phyloP scores from a whole-genome alignment of 495 filamentous ascomycete genomes.

The Elasticomyces elasticus region DNA sequence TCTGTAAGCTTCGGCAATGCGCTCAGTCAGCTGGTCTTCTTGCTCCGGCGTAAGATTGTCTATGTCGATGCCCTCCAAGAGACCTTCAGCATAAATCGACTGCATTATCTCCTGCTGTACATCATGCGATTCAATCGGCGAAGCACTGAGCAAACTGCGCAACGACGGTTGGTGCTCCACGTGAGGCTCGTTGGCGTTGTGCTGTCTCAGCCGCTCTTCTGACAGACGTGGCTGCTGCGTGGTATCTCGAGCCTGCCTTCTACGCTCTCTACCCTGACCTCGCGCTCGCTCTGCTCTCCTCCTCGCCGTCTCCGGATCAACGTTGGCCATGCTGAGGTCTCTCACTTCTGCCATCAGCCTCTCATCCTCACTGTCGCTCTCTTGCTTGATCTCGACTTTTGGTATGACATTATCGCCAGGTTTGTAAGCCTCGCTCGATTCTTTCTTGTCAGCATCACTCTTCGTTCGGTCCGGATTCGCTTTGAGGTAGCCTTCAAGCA shows the following conservation, averaged over 20 bases:
- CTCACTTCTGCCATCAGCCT: conserved; percentile 60
- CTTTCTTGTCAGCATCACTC: conserved; percentile 57
- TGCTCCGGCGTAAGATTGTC: conserved; percentile 62
- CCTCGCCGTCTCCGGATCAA: conserved; percentile 34
- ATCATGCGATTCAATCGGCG: conserved; percentile 60
- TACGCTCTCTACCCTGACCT: conserved; percentile 35
- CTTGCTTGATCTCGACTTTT: conserved; percentile 39
- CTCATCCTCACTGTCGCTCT: conserved; percentile 50
- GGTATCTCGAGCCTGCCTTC: conserved; percentile 13
- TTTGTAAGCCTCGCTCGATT: conserved; percentile 59
- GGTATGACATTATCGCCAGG: conserved; percentile 68
- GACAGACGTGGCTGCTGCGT: conserved; percentile 1
- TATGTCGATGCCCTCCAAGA: conserved; percentile 76
- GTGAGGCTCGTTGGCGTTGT: conserved; percentile 35
- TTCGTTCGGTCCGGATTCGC: conserved; percentile 63
- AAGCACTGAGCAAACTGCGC: conserved; percentile 66
- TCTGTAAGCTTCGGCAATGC: conserved; percentile 78
- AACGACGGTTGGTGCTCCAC: conserved; percentile 81
- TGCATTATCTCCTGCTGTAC: conserved; percentile 80
- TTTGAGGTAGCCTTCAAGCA: conserved; percentile 69
- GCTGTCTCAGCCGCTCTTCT: conserved; percentile 9
- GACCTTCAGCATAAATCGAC: conserved; percentile 79
- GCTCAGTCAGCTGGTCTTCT: conserved; percentile 79
- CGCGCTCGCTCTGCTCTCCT: conserved; percentile 27
- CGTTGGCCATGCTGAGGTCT: conserved; percentile 61